Percentiles rank a stretch among this genome's conserved stretches.
Evolutionary conservation across 164 flowering plant species (phyloP).

Genomic region (Brasenia schreberi): DNA sequence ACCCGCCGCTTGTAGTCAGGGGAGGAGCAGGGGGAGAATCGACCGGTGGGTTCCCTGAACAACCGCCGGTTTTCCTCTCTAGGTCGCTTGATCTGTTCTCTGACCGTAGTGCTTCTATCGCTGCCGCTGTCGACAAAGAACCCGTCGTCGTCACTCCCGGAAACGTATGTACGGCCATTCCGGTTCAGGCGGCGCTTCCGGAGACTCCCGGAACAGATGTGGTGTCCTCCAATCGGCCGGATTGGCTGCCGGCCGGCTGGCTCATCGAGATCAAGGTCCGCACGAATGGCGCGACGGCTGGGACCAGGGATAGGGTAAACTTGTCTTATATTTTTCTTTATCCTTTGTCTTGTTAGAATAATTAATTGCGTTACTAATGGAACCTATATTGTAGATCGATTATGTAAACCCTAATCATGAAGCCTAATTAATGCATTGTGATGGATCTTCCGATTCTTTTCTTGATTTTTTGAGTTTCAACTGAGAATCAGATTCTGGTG

Average conservation of each 20-base stretch:
- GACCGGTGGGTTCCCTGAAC: background rate
- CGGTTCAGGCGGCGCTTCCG: background rate
- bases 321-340: too few species aligned
- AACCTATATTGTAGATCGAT: too few species aligned
- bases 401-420: too few species aligned
- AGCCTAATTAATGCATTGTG: too few species aligned
- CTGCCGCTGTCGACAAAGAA: background rate
- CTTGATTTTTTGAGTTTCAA: too few species aligned
- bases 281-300: slow-evolving; percentile 30
- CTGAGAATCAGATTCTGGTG: too few species aligned
- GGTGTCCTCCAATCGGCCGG: slow-evolving; percentile 1
- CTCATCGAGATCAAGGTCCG: slow-evolving; percentile 20
- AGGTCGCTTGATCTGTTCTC: background rate
- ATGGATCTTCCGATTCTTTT: too few species aligned
- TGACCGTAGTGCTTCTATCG: background rate
- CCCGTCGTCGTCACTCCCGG: background rate
- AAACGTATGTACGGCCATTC: background rate
- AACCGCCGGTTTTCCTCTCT: background rate
- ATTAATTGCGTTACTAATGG: too few species aligned
- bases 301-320: slow-evolving; percentile 25
- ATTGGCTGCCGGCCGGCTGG: slow-evolving; percentile 40
- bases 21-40: background rate
- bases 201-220: background rate
- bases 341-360: too few species aligned
- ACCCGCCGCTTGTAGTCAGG: background rate